Conservation (phyloP, 2,329 filamentous ascomycete species). For the Pestalotiopsis sp. region DNA sequence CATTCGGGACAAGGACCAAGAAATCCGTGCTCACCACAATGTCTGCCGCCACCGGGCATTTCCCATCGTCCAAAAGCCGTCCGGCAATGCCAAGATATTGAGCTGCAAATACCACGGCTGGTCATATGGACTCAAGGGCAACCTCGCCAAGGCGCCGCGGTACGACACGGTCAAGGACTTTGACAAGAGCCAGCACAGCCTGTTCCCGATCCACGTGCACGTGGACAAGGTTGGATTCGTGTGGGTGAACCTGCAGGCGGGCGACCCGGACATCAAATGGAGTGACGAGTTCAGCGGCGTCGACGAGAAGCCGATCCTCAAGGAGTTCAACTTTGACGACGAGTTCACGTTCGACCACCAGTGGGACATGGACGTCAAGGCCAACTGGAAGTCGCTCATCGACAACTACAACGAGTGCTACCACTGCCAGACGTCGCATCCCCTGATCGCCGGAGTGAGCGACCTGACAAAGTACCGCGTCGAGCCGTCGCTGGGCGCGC, state of each 20-base stretch:
- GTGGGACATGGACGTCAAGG: constrained; percentile 59
- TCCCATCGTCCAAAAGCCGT: constrained; percentile 54
- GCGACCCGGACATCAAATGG: constrained; percentile 51
- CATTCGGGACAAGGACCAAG: constrained; percentile 49
- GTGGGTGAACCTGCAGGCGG: constrained; percentile 59
- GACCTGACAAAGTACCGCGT: constrained; percentile 54
- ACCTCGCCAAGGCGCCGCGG: constrained; percentile 61
- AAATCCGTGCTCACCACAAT: constrained; percentile 64
- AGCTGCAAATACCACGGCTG: constrained; percentile 66
- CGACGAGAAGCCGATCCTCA: constrained; percentile 47
- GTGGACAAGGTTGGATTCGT: constrained; percentile 58
- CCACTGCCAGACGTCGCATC: constrained; percentile 62
- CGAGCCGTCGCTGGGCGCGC: constrained; percentile 34
- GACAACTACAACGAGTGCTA: constrained; percentile 72
- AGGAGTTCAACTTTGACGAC: constrained; percentile 47
- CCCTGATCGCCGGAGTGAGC: constrained; percentile 58
- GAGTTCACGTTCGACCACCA: constrained; percentile 60
- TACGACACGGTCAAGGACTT: constrained; percentile 60
- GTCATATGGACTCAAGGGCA: constrained; percentile 61
- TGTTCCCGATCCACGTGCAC: constrained; percentile 58
- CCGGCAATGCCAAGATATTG: constrained; percentile 55
- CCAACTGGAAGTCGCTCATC: constrained; percentile 63
- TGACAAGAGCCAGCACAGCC: constrained; percentile 56
- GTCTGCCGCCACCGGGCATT: constrained; percentile 65
- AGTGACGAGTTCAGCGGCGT: constrained; percentile 52